Percentiles rank a stretch among this genome's conserved stretches.
Evolutionary conservation across 257 asterid genomes (phyloP).

Genomic region (Lantana camara): DNA sequence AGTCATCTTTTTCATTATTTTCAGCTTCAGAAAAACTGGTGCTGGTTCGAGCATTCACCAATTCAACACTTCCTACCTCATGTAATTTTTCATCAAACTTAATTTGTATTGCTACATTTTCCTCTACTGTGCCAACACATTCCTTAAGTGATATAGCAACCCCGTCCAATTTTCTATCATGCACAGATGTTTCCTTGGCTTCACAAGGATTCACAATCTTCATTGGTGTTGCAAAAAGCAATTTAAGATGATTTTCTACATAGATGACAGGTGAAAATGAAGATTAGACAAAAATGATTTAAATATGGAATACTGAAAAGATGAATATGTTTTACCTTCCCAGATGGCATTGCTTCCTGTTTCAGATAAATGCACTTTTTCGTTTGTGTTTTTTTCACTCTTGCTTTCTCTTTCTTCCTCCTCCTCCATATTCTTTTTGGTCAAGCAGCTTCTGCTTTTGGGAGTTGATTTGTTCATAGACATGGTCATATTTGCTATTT

Average conservation of each 20-base stretch:
- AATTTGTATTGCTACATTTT: slow-evolving; percentile 3
- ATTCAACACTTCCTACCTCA: slow-evolving; percentile 25
- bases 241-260: slow-evolving; percentile 40
- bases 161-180: slow-evolving; percentile 14
- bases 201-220: slow-evolving; percentile 19
- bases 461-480: slow-evolving; percentile 10
- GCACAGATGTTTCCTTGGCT: slow-evolving; percentile 18
- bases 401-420: slow-evolving; percentile 26
- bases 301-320: slow-evolving; percentile 1
- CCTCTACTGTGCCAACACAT: slow-evolving; percentile 13
- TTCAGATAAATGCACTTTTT: slow-evolving; percentile 7
- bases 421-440: slow-evolving; percentile 23
- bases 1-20: slow-evolving; percentile 15
- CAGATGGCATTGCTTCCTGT: slow-evolving; percentile 11
- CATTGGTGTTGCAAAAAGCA: slow-evolving; percentile 43
- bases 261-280: slow-evolving; percentile 6
- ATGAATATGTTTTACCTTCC: slow-evolving; percentile 32
- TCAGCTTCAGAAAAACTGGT: slow-evolving; percentile 21
- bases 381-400: slow-evolving; percentile 14
- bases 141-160: not conserved
- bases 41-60: slow-evolving; percentile 6
- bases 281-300: not conserved
- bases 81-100: slow-evolving; percentile 1
- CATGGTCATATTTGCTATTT: slow-evolving; percentile 16
- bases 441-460: slow-evolving; percentile 16